A percentile compares a stretch with the other conserved stretches of the same genome.
phyloP scores from a whole-genome alignment of 495 filamentous ascomycete species.

The Neurospora discreta region DNA sequence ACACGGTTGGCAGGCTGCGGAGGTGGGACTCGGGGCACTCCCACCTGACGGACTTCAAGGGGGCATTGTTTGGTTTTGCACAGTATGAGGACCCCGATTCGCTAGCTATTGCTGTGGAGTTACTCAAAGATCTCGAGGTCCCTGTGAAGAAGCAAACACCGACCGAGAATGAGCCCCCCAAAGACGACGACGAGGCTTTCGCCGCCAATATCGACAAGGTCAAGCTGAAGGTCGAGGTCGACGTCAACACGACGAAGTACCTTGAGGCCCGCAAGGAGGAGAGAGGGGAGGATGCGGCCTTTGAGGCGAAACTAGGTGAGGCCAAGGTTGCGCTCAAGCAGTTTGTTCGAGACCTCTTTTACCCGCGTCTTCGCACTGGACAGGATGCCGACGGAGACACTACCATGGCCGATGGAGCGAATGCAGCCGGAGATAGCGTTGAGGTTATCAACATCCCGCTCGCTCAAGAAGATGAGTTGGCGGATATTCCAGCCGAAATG shows the following conservation, averaged over 20 bases:
- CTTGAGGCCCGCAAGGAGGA: slow-evolving; percentile 65
- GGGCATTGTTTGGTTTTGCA: slow-evolving; percentile 86
- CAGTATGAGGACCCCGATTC: slow-evolving; percentile 92
- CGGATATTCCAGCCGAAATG: slow-evolving; percentile 93
- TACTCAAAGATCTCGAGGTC: slow-evolving; percentile 76
- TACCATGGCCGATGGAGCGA: slow-evolving; percentile 54
- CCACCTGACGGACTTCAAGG: slow-evolving; percentile 71
- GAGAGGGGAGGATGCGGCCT: slow-evolving; percentile 51
- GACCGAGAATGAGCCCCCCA: slow-evolving; percentile 30
- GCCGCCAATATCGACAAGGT: slow-evolving; percentile 55
- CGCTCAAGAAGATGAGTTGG: slow-evolving; percentile 83
- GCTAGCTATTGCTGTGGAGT: slow-evolving; percentile 74
- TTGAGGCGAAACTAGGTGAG: slow-evolving; percentile 56
- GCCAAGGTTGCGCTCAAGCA: slow-evolving; percentile 51
- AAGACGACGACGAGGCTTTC: slow-evolving; percentile 38
- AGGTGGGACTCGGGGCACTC: slow-evolving; percentile 57
- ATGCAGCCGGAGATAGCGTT: slow-evolving; percentile 45
- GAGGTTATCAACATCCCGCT: slow-evolving; percentile 90
- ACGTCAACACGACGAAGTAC: slow-evolving; percentile 68
- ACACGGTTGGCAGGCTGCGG: slow-evolving; percentile 63
- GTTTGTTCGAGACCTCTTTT: slow-evolving; percentile 58
- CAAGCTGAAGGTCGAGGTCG: slow-evolving; percentile 65
- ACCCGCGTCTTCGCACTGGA: slow-evolving; percentile 48
- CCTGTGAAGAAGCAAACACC: slow-evolving; percentile 62
- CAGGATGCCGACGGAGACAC: slow-evolving; percentile 51